Conservation (phyloP, 2,329 filamentous ascomycete genomes). For the Diaporthe ilicicola region DNA sequence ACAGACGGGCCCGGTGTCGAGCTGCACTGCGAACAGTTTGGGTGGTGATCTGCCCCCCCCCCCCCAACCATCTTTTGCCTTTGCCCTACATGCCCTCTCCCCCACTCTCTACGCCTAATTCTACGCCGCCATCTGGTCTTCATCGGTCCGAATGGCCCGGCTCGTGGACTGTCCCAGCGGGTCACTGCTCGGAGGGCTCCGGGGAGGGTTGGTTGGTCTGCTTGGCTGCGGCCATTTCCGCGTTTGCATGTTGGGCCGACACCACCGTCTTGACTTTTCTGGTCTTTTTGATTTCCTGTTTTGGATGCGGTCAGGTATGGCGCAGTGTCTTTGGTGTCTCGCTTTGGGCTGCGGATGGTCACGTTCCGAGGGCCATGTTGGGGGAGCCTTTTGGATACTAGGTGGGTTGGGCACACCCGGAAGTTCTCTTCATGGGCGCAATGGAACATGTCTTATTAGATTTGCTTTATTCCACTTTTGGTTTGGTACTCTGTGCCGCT, state of each 20-base stretch:
- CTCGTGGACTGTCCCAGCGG: neutral
- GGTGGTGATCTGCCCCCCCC: conserved; percentile 45
- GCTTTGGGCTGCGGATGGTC: neutral
- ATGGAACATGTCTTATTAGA: conserved; percentile 6
- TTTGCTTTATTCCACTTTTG: neutral
- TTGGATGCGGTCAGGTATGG: neutral
- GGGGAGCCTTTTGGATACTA: neutral
- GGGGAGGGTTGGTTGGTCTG: neutral
- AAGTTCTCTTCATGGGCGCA: neutral
- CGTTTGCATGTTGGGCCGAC: neutral
- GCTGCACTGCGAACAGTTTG: conserved; percentile 60
- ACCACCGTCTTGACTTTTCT: neutral
- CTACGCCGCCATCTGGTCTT: neutral
- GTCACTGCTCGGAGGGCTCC: neutral
- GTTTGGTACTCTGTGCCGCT: neutral
- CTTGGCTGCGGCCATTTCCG: neutral
- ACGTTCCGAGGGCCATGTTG: neutral
- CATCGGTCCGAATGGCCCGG: neutral
- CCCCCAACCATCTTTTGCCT: neutral
- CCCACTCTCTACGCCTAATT: too few species aligned
- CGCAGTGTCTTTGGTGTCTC: neutral
- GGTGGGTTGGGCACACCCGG: neutral
- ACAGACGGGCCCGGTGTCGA: conserved; percentile 57
- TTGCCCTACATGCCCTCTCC: neutral
- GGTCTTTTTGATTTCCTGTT: neutral